Evolutionary conservation across 768 basidiomycete genomes (phyloP).

Genomic region (Chalciporus piperatus): DNA sequence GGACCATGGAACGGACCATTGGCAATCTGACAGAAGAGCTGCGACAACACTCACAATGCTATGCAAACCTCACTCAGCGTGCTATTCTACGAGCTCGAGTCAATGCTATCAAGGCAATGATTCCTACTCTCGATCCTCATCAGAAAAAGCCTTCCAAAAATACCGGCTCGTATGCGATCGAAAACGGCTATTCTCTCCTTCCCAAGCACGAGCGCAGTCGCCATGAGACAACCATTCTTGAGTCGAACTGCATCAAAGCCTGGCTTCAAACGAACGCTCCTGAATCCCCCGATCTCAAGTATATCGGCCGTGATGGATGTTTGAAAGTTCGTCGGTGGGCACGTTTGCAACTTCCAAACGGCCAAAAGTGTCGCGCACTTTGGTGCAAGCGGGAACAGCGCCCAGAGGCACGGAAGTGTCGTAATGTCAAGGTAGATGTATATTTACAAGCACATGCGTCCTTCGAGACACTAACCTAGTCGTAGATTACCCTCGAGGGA

Average conservation of each 20-base stretch:
- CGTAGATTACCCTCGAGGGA: neutral
- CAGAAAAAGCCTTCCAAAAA: neutral
- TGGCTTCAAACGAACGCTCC: neutral
- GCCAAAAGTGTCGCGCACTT: constrained; percentile 14
- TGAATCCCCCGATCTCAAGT: neutral
- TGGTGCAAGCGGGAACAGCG: constrained; percentile 11
- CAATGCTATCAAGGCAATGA: constrained; percentile 17
- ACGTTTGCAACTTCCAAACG: constrained; percentile 19
- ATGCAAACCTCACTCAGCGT: too few relatives aligned
- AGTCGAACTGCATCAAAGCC: neutral
- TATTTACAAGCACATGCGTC: too few relatives aligned
- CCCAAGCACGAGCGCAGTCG: neutral
- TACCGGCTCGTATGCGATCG: neutral
- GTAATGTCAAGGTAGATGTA: constrained; percentile 17
- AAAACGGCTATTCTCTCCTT: neutral
- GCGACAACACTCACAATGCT: too few relatives aligned
- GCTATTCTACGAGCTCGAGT: too few relatives aligned
- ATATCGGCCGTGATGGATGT: neutral
- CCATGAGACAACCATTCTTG: neutral
- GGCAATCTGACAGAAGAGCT: too few relatives aligned
- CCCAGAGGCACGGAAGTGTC: constrained; percentile 1
- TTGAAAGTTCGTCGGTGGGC: constrained; percentile 15
- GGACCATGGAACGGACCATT: too few relatives aligned
- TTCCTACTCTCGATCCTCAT: constrained; percentile 15
- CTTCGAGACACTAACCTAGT: neutral